Evolutionary conservation across 345 rosid species (phyloP).

Genomic region (Dimocarpus longan): DNA sequence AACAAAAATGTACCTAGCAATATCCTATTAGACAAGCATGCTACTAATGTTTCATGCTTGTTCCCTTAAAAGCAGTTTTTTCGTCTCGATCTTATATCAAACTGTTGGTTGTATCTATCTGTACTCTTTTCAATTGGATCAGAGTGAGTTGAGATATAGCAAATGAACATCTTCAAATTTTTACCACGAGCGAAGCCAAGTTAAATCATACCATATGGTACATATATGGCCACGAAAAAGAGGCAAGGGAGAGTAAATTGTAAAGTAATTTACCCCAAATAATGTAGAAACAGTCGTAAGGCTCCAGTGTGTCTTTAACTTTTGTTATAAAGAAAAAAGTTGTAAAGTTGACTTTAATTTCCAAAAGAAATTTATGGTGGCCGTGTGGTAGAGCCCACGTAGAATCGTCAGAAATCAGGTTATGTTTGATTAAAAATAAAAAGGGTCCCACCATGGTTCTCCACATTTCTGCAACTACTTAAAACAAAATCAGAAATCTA

Average conservation of each 20-base stretch:
- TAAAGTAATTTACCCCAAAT: not conserved
- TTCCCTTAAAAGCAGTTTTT: too few species aligned
- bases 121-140: too few species aligned
- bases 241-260: not conserved
- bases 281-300: not conserved
- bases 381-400: slow-evolving; percentile 29
- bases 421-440: not conserved
- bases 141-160: too few species aligned
- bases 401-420: not conserved
- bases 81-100: too few species aligned
- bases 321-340: not conserved
- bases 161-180: too few species aligned
- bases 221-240: too few species aligned
- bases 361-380: slow-evolving; percentile 3
- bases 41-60: too few species aligned
- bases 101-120: too few species aligned
- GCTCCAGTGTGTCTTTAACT: not conserved
- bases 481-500: not conserved
- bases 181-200: too few species aligned
- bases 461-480: not conserved
- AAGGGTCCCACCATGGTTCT: not conserved
- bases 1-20: too few species aligned
- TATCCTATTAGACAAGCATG: too few species aligned
- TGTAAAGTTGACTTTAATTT: not conserved
- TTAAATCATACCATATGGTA: too few species aligned